These are phyloP conservation scores for Sarocladiaceae sp. DNA, from an alignment of 2,329 filamentous ascomycete genomes.

Conservation along the genomic window DNA sequence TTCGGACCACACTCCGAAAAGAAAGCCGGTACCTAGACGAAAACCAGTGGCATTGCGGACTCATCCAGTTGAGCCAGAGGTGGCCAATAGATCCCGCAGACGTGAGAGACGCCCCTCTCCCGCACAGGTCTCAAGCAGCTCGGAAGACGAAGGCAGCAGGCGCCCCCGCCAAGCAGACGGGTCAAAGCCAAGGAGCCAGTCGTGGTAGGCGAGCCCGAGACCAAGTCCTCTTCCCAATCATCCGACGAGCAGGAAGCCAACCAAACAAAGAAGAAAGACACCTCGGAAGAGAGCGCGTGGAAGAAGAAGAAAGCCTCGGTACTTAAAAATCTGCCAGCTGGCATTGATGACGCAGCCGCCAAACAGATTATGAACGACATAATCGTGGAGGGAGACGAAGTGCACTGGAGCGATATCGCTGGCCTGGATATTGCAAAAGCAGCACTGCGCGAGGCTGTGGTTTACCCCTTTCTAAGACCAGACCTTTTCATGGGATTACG, in stretches of 20 bases:
- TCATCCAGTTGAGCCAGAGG: slow-evolving; percentile 13
- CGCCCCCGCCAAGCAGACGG: background rate
- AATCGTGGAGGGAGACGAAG: slow-evolving; percentile 88
- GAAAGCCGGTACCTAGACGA: slow-evolving; percentile 2
- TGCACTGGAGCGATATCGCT: slow-evolving; percentile 91
- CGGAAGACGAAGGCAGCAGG: slow-evolving; percentile 4
- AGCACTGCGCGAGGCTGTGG: slow-evolving; percentile 89
- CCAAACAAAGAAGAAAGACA: slow-evolving; percentile 13
- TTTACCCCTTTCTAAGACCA: slow-evolving; percentile 92
- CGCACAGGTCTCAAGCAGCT: slow-evolving; percentile 20
- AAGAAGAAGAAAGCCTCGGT: slow-evolving; percentile 60
- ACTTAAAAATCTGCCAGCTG: slow-evolving; percentile 73
- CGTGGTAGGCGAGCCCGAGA: background rate
- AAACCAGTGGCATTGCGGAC: background rate
- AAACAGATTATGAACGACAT: slow-evolving; percentile 96
- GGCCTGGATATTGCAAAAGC: slow-evolving; percentile 87
- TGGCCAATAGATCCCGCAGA: slow-evolving; percentile 16
- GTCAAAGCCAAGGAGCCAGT: slow-evolving; percentile 9
- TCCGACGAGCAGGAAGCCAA: slow-evolving; percentile 20
- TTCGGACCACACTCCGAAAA: slow-evolving; percentile 6
- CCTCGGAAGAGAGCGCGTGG: slow-evolving; percentile 46
- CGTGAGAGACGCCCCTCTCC: slow-evolving; percentile 16
- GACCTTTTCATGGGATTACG: slow-evolving; percentile 94
- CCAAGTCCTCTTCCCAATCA: background rate
- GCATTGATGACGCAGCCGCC: slow-evolving; percentile 77